A percentile compares a stretch with the other conserved stretches of the same genome.
Evolutionary conservation across 805 yeast genomes (phyloP).

Genomic region (Pichia sporocuriosa): DNA sequence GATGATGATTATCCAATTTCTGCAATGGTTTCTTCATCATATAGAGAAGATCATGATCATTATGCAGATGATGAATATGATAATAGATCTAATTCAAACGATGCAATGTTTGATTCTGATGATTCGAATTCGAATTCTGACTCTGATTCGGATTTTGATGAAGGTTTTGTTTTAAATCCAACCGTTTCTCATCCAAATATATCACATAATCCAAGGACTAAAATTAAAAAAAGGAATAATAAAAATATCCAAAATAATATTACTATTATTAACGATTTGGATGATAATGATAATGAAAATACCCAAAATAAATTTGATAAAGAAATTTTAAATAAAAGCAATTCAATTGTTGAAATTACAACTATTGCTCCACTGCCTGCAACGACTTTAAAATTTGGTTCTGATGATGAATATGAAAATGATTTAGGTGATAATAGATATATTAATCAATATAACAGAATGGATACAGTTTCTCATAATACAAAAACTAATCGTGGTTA

Average conservation of each 20-base stretch:
- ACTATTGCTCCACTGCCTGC: slow-evolving; percentile 81
- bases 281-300: not conserved
- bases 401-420: slow-evolving; percentile 50
- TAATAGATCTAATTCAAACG: not conserved
- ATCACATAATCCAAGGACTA: slow-evolving; percentile 28
- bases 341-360: slow-evolving; percentile 21
- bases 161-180: slow-evolving; percentile 22
- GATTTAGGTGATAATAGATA: not conserved
- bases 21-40: slow-evolving; percentile 7
- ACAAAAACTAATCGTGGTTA: slow-evolving; percentile 67
- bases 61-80: slow-evolving; percentile 14
- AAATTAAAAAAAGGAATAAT: too few relatives aligned
- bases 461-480: slow-evolving; percentile 60
- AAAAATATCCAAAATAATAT: too few relatives aligned
- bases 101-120: slow-evolving; percentile 1
- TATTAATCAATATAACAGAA: slow-evolving; percentile 10
- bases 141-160: slow-evolving; percentile 21
- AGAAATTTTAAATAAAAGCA: slow-evolving; percentile 2
- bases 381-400: slow-evolving; percentile 73
- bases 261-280: too few relatives aligned
- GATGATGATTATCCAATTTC: slow-evolving; percentile 17
- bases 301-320: not conserved
- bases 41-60: slow-evolving; percentile 10
- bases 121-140: slow-evolving; percentile 16
- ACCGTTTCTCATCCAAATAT: slow-evolving; percentile 15